These are phyloP conservation scores for Erysimum cheiranthoides DNA, from an alignment of 345 rosid species.

Conservation along the genomic window DNA sequence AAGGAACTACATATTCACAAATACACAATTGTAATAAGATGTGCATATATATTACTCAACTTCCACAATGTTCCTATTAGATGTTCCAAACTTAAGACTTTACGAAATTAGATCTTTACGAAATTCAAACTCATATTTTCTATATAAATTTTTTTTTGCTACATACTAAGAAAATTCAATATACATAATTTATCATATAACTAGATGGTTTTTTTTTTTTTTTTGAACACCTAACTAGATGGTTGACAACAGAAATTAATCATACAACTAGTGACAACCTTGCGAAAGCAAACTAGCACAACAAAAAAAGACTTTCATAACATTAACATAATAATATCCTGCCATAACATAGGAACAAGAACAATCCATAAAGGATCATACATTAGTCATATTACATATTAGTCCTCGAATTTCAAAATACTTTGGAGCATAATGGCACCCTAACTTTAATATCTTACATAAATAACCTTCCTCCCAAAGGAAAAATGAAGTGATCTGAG, in stretches of 20 bases:
- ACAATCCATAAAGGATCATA: slow-evolving; percentile 28
- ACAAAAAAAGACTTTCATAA: slow-evolving; percentile 21
- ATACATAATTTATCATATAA: neutral
- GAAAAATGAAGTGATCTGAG: neutral
- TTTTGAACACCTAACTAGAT: too few relatives aligned
- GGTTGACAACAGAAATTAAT: neutral
- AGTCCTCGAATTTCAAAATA: slow-evolving; percentile 30
- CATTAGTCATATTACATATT: slow-evolving; percentile 35
- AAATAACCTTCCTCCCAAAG: slow-evolving; percentile 12
- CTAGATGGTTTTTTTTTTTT: neutral
- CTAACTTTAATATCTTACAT: slow-evolving; percentile 44
- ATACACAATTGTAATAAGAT: neutral
- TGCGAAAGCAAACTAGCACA: slow-evolving; percentile 1
- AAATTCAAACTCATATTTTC: neutral
- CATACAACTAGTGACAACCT: neutral
- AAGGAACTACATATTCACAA: neutral
- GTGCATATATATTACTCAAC: neutral
- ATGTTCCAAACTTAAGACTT: neutral
- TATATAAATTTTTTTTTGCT: neutral
- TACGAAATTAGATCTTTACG: neutral
- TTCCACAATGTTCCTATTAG: neutral
- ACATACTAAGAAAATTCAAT: neutral
- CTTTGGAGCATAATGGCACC: slow-evolving; percentile 9
- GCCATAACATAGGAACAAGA: slow-evolving; percentile 17
- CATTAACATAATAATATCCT: slow-evolving; percentile 28